phyloP scores from a whole-genome alignment of 2,329 filamentous ascomycete species.

The Ilyonectria sp. region DNA sequence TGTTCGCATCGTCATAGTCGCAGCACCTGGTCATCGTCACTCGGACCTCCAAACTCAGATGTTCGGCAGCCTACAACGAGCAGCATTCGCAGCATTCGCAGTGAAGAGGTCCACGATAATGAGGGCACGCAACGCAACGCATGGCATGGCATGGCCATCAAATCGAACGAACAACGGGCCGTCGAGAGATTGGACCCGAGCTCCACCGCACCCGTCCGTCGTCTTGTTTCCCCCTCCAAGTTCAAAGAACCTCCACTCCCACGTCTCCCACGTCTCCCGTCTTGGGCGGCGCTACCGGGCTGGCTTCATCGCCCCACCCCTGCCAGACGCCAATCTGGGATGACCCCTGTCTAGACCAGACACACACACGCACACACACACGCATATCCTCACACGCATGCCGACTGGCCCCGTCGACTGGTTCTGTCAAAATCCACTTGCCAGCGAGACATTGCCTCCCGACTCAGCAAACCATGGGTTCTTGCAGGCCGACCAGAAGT shows the following conservation, averaged over 20 bases:
- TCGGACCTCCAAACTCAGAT: neutral
- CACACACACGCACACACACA: conserved; percentile 36
- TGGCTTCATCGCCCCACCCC: conserved; percentile 34
- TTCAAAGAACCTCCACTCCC: conserved; percentile 22
- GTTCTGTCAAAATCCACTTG: conserved; percentile 10
- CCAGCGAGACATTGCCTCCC: conserved; percentile 2
- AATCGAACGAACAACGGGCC: conserved; percentile 29
- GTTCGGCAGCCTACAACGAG: neutral
- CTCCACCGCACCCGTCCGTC: conserved; percentile 29
- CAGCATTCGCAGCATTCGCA: neutral
- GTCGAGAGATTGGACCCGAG: conserved; percentile 28
- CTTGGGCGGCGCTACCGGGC: conserved; percentile 18
- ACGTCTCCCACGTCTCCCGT: conserved; percentile 31
- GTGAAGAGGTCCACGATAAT: neutral
- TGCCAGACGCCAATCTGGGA: conserved; percentile 45
- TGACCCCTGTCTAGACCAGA: conserved; percentile 46
- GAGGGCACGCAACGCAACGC: conserved; percentile 9
- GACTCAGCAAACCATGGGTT: neutral
- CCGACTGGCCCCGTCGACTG: conserved; percentile 11
- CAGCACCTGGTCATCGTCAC: neutral
- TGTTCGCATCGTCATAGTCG: neutral
- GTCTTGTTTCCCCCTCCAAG: conserved; percentile 30
- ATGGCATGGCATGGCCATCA: conserved; percentile 15
- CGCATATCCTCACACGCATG: conserved; percentile 10
- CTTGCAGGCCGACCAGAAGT: neutral